A percentile compares a stretch with the other conserved stretches of the same genome.
phyloP scores from a whole-genome alignment of 495 filamentous ascomycete genomes.

The Hypoxylon fuscum region DNA sequence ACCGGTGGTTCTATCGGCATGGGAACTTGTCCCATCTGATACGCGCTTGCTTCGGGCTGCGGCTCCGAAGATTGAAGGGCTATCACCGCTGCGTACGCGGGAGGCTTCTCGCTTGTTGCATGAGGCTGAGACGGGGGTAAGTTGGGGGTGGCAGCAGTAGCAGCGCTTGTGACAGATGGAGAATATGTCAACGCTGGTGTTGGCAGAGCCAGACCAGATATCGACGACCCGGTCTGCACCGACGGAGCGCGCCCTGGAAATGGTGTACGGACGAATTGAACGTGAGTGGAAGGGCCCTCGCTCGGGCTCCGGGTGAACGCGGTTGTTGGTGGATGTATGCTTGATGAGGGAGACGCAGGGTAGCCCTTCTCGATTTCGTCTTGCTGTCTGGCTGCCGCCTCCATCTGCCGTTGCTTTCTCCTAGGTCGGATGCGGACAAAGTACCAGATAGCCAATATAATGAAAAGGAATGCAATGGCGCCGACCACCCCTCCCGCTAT shows the following conservation, averaged over 20 bases:
- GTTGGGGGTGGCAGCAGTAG: neutral
- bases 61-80: slow-evolving; percentile 34
- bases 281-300: slow-evolving; percentile 5
- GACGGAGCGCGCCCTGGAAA: slow-evolving; percentile 24
- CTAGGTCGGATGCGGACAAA: slow-evolving; percentile 32
- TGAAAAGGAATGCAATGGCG: slow-evolving; percentile 11
- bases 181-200: slow-evolving; percentile 34
- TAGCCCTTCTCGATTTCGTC: slow-evolving; percentile 31
- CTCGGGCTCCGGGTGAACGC: neutral
- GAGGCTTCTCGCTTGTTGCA: slow-evolving; percentile 23
- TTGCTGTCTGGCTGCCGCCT: slow-evolving; percentile 6
- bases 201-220: slow-evolving; percentile 33
- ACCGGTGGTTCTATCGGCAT: slow-evolving; percentile 12
- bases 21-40: slow-evolving; percentile 36
- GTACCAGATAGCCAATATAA: slow-evolving; percentile 27
- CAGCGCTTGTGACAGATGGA: slow-evolving; percentile 10
- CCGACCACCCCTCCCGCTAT: slow-evolving; percentile 31
- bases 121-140: slow-evolving; percentile 13
- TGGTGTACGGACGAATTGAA: slow-evolving; percentile 20
- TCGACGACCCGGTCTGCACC: slow-evolving; percentile 21
- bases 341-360: slow-evolving; percentile 4
- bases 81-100: slow-evolving; percentile 16
- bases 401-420: slow-evolving; percentile 19
- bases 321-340: neutral
- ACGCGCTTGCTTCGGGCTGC: slow-evolving; percentile 30